Base-by-base conservation (phyloP, 257 asterid species). In the Anisodus acutangulus region DNA sequence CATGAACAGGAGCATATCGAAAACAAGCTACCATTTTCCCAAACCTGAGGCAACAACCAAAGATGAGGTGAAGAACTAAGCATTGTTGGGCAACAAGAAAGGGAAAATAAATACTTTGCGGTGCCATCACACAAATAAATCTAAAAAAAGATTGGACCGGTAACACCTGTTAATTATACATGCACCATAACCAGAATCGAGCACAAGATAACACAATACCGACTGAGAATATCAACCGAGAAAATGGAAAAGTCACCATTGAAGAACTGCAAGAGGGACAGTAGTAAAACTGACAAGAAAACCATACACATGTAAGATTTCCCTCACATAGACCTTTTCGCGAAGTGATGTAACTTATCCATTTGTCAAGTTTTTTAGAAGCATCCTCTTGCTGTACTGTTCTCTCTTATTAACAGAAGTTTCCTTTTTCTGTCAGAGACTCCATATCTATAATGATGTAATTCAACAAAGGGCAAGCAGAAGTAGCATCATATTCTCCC, bases 1-100 rank as follows among this genome's bases (percentile, higher is more conserved):
- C 97, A 83, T 64, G 85, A 81, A 96, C 94, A n/a, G 99, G 93
- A 39, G 98, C 98, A 87, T 96, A 96, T 80, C 98, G 95, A 86
- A 96, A 96, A 93, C 99, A 96, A 84, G 98, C 98, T 79, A 90
- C 92, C 98, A 90, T 92, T 86, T 91, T 92, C 86, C 97, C 98
- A 85, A 89, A 92, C 83, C 98, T 95, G 97, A 87, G 88, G 7
- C 43, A 45, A 55, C 57, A 85, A 78, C 64, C 64, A 78, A 78
- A 78, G 60, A 78, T 78, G 8, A 78, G 45, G 82, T 78, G 62
- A 9, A 12, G 49, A 78, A 26, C 53, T 6, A 78, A 7, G 5
- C 82, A 78, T 78, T 31, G 31, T 54, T 53, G 47, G 19, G 49
- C 64, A 78, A 51, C 82, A 78, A 74, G 62, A 47, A 10, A 72